Percentiles rank a stretch among this genome's conserved stretches.
phyloP scores from a whole-genome alignment of 1,284 basidiomycete genomes.

The Irpex sp. region DNA sequence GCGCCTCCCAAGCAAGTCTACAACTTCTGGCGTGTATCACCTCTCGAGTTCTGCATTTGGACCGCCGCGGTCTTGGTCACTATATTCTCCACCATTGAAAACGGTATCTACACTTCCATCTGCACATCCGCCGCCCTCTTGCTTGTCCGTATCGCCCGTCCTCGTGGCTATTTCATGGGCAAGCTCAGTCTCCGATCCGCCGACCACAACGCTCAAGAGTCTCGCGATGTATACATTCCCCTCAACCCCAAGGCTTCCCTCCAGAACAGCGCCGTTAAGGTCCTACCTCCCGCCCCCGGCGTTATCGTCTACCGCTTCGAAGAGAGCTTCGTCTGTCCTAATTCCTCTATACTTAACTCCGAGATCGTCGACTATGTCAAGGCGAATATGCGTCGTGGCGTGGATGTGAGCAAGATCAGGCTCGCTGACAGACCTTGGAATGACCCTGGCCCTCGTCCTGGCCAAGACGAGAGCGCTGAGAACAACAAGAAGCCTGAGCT shows the following conservation, averaged over 20 bases:
- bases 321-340: slow-evolving; percentile 93
- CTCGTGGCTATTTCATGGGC: slow-evolving; percentile 89
- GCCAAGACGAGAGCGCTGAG: slow-evolving; percentile 39
- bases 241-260: slow-evolving; percentile 53
- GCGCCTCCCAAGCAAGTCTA: slow-evolving; percentile 86
- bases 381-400: slow-evolving; percentile 69
- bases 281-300: slow-evolving; percentile 80
- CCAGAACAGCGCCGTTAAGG: slow-evolving; percentile 66
- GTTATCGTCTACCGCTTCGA: slow-evolving; percentile 92
- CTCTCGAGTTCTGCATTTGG: slow-evolving; percentile 93
- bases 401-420: slow-evolving; percentile 59
- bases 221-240: slow-evolving; percentile 86
- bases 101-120: slow-evolving; percentile 93
- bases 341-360: slow-evolving; percentile 77
- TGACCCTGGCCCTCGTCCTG: slow-evolving; percentile 72
- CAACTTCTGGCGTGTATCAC: slow-evolving; percentile 90
- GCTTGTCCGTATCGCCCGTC: slow-evolving; percentile 86
- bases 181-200: slow-evolving; percentile 44
- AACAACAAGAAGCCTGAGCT: slow-evolving; percentile 66
- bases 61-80: slow-evolving; percentile 84
- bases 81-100: slow-evolving; percentile 85
- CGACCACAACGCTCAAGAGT: slow-evolving; percentile 29
- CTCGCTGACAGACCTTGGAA: slow-evolving; percentile 90
- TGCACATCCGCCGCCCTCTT: slow-evolving; percentile 78
- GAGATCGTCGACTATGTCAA: slow-evolving; percentile 81